These are phyloP conservation scores for Carex pumila DNA, from an alignment of 176 grass and related monocot genomes.

Conservation along the genomic window DNA sequence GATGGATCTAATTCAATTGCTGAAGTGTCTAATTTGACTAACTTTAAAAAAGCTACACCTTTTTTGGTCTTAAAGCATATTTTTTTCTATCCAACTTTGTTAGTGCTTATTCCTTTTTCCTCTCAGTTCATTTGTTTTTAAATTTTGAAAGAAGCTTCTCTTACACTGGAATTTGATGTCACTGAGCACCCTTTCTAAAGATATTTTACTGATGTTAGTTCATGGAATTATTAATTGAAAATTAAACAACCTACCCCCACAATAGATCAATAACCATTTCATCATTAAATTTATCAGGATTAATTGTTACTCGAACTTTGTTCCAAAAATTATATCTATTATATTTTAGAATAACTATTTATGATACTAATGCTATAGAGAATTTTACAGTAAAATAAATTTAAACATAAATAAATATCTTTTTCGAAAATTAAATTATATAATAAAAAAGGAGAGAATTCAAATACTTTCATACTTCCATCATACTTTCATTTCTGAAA, in stretches of 20 bases:
- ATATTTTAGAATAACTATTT: too few relatives aligned
- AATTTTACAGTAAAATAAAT: too few relatives aligned
- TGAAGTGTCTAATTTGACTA: constrained; percentile 11
- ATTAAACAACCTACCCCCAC: not conserved
- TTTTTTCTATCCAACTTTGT: not conserved
- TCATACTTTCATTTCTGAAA: too few relatives aligned
- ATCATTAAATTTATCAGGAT: not conserved
- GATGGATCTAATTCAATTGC: not conserved
- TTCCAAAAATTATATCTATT: too few relatives aligned
- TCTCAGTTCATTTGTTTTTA: not conserved
- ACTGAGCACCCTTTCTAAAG: not conserved
- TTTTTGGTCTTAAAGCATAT: not conserved
- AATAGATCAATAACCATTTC: not conserved
- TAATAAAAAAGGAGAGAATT: too few relatives aligned
- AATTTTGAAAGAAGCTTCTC: constrained; percentile 13
- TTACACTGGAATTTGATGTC: constrained; percentile 10
- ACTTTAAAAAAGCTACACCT: not conserved
- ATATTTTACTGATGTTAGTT: not conserved
- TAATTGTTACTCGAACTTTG: not conserved
- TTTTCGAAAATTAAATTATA: too few relatives aligned
- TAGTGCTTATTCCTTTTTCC: constrained; percentile 12
- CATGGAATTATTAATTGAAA: not conserved
- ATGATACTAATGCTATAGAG: too few relatives aligned
- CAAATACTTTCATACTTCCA: too few relatives aligned
- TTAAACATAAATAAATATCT: too few relatives aligned